A percentile compares a stretch with the other conserved stretches of the same genome.
Conservation (phyloP, 2,329 filamentous ascomycete genomes). For the Dactylellina drechsleri region DNA sequence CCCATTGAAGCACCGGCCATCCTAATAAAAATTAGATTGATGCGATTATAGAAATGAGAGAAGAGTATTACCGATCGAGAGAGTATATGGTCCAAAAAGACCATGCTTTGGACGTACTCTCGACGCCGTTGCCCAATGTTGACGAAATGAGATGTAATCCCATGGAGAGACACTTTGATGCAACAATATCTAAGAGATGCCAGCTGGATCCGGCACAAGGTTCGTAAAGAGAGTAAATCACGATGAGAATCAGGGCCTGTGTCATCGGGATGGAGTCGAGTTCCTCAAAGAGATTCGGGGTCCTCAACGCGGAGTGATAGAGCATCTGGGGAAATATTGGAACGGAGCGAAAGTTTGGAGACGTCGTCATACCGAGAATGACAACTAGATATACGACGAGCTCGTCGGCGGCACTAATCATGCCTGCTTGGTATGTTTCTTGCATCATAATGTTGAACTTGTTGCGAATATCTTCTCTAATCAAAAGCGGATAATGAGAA, state of each 20-base stretch:
- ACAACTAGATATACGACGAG: slow-evolving; percentile 44
- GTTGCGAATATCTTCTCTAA: slow-evolving; percentile 37
- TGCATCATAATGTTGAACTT: slow-evolving; percentile 48
- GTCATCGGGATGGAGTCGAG: slow-evolving; percentile 38
- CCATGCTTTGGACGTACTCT: slow-evolving; percentile 43
- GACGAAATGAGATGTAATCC: slow-evolving; percentile 46
- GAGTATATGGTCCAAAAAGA: slow-evolving; percentile 52
- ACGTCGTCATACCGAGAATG: slow-evolving; percentile 46
- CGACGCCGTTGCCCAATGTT: slow-evolving; percentile 42
- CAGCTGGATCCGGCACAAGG: slow-evolving; percentile 50
- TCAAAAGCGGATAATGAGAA: slow-evolving; percentile 41
- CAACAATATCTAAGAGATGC: slow-evolving; percentile 47
- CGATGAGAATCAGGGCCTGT: slow-evolving; percentile 51
- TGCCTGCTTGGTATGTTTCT: slow-evolving; percentile 25
- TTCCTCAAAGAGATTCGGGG: slow-evolving; percentile 30
- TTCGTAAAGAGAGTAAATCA: slow-evolving; percentile 46
- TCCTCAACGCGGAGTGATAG: slow-evolving; percentile 31
- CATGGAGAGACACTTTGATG: slow-evolving; percentile 39
- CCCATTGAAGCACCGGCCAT: slow-evolving; percentile 52
- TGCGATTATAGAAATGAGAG: background rate
- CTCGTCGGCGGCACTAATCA: slow-evolving; percentile 38
- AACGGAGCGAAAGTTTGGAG: slow-evolving; percentile 24
- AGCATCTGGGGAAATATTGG: slow-evolving; percentile 47
- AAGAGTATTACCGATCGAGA: slow-evolving; percentile 39
- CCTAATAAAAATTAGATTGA: slow-evolving; percentile 12